Evolutionary conservation across 352 stramenopile species (phyloP).

Genomic region (Thraustochytrium striatum): DNA sequence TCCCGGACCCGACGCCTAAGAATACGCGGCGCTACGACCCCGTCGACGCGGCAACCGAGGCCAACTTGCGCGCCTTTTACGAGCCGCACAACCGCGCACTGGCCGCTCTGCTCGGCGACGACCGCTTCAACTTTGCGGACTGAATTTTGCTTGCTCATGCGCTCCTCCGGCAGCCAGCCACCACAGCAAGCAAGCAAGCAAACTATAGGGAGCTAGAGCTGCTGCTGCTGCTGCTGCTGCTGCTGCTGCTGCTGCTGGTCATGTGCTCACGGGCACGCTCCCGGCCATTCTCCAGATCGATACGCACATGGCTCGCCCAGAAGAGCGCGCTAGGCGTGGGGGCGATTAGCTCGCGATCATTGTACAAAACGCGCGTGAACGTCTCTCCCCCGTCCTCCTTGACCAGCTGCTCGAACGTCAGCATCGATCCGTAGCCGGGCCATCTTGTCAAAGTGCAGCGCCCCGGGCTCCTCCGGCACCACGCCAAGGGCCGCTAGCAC

Average conservation of each 20-base stretch:
- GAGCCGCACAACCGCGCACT: slow-evolving; percentile 66
- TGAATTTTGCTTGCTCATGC: not conserved
- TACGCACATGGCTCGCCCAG: too few relatives aligned
- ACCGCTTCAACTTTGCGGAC: not conserved
- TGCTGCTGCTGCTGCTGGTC: too few relatives aligned
- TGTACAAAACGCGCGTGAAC: slow-evolving; percentile 26
- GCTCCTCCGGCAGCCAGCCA: too few relatives aligned
- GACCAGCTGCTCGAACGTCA: slow-evolving; percentile 24
- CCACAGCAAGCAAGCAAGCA: too few relatives aligned
- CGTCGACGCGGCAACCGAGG: slow-evolving; percentile 60
- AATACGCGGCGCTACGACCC: slow-evolving; percentile 78
- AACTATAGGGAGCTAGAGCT: too few relatives aligned
- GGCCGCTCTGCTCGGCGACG: not conserved
- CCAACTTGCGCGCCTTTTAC: slow-evolving; percentile 64
- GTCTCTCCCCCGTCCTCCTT: not conserved
- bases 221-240: too few relatives aligned
- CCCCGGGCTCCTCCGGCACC: not conserved
- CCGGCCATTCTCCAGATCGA: too few relatives aligned
- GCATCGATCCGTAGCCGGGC: slow-evolving; percentile 1
- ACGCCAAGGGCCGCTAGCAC: not conserved
- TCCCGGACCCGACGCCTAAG: slow-evolving; percentile 72
- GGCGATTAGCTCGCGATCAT: not conserved
- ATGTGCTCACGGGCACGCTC: too few relatives aligned
- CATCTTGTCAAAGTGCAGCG: slow-evolving; percentile 13
- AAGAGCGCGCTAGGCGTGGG: slow-evolving; percentile 1